Conservation (phyloP, 768 basidiomycete genomes). For the Boletus rubescentipes region DNA sequence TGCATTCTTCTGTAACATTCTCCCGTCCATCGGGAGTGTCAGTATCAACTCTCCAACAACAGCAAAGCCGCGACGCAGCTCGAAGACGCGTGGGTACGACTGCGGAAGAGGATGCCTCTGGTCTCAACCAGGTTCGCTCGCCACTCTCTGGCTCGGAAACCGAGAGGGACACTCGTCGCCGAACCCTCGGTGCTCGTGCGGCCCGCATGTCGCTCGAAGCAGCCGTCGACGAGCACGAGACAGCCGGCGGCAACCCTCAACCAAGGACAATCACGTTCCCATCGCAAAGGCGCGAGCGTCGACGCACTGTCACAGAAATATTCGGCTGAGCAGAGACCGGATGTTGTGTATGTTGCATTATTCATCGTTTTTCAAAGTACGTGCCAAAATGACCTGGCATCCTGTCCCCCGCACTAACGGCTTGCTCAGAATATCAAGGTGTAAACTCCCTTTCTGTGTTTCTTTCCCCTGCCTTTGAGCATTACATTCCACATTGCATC, state of each 20-base stretch:
- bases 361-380: constrained; percentile 18
- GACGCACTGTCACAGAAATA: constrained; percentile 52
- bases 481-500: constrained; percentile 28
- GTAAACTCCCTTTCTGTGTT: constrained; percentile 18
- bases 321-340: constrained; percentile 29
- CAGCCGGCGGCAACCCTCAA: constrained; percentile 35
- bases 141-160: constrained; percentile 50
- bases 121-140: constrained; percentile 26
- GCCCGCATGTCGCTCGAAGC: constrained; percentile 49
- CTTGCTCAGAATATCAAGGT: constrained; percentile 15
- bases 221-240: constrained; percentile 27
- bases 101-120: constrained; percentile 23
- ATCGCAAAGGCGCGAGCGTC: constrained; percentile 40
- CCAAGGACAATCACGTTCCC: constrained; percentile 35
- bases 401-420: background rate
- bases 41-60: constrained; percentile 55
- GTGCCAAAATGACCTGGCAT: background rate
- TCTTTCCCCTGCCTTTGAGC: constrained; percentile 13
- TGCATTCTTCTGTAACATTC: constrained; percentile 56
- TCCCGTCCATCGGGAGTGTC: constrained; percentile 60
- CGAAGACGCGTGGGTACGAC: constrained; percentile 34
- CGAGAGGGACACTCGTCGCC: constrained; percentile 43
- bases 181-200: constrained; percentile 38
- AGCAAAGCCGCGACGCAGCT: constrained; percentile 40
- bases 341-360: constrained; percentile 15